phyloP scores from a whole-genome alignment of 1,284 basidiomycete species.

The Puccinia hordei region DNA sequence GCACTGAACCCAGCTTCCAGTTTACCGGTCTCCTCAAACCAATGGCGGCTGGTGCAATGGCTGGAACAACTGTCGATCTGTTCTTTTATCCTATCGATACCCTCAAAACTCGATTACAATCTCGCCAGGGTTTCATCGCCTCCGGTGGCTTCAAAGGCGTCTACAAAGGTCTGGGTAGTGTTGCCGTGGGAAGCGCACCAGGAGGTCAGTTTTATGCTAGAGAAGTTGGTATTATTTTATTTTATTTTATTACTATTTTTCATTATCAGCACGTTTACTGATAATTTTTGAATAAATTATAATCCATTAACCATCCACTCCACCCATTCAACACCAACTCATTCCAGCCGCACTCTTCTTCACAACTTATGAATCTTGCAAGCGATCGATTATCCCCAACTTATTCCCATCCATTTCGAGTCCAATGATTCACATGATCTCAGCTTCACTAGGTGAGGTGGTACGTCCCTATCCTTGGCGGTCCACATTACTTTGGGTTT shows the following conservation, averaged over 20 bases:
- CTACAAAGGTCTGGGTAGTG: slow-evolving; percentile 92
- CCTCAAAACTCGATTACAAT: slow-evolving; percentile 90
- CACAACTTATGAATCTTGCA: slow-evolving; percentile 87
- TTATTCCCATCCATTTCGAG: slow-evolving; percentile 62
- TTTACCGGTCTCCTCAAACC: slow-evolving; percentile 24
- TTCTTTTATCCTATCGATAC: slow-evolving; percentile 97
- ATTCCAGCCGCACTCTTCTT: slow-evolving; percentile 86
- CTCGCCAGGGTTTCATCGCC: slow-evolving; percentile 77
- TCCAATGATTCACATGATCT: slow-evolving; percentile 74
- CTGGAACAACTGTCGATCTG: slow-evolving; percentile 87
- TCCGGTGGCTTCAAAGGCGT: slow-evolving; percentile 89
- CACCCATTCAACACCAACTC: background rate
- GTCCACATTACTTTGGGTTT: background rate
- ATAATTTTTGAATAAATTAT: background rate
- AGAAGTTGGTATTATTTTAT: too few species aligned
- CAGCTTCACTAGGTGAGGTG: slow-evolving; percentile 80
- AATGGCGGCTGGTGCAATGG: slow-evolving; percentile 67
- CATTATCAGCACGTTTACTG: background rate
- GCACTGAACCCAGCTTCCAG: background rate
- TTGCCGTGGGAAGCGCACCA: slow-evolving; percentile 91
- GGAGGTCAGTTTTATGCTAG: slow-evolving; percentile 72
- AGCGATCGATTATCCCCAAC: slow-evolving; percentile 66
- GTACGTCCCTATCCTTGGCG: slow-evolving; percentile 62
- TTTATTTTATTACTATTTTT: too few species aligned
- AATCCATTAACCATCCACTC: background rate